These are phyloP conservation scores for Vachellia pachyceras DNA, from an alignment of 306 rosid genomes.

Conservation along the genomic window DNA sequence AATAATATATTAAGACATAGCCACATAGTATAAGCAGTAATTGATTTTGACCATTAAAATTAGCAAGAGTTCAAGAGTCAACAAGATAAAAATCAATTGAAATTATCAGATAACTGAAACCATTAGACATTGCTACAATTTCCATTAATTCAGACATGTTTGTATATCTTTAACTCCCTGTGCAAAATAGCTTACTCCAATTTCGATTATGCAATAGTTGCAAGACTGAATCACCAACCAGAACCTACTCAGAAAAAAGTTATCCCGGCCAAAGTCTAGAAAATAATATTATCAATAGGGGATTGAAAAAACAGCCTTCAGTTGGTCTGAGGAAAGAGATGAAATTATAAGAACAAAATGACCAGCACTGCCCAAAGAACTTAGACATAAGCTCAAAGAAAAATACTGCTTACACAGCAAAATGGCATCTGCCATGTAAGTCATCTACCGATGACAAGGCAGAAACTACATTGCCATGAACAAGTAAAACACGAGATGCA, in stretches of 20 bases:
- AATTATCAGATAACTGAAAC: slow-evolving; percentile 4
- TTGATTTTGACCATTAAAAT: slow-evolving; percentile 15
- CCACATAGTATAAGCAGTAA: neutral
- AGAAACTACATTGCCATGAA: slow-evolving; percentile 17
- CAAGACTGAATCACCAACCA: neutral
- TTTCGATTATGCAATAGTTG: neutral
- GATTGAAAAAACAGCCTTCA: slow-evolving; percentile 13
- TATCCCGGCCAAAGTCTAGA: neutral
- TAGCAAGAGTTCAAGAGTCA: neutral
- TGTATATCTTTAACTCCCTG: neutral
- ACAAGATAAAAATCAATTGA: neutral
- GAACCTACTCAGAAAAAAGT: neutral
- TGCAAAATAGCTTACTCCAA: neutral
- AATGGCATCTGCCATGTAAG: slow-evolving; percentile 20
- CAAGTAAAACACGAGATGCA: slow-evolving; percentile 9
- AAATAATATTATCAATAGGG: neutral
- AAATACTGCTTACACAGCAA: slow-evolving; percentile 25
- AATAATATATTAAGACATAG: neutral
- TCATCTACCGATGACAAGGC: neutral
- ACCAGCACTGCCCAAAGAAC: neutral
- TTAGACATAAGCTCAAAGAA: slow-evolving; percentile 17
- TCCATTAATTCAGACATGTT: neutral
- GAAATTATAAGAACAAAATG: neutral
- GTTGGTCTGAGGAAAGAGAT: slow-evolving; percentile 7
- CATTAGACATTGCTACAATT: neutral